Evolutionary conservation across 495 filamentous ascomycete genomes (phyloP).

Genomic region (Bacidia gigantensis): DNA sequence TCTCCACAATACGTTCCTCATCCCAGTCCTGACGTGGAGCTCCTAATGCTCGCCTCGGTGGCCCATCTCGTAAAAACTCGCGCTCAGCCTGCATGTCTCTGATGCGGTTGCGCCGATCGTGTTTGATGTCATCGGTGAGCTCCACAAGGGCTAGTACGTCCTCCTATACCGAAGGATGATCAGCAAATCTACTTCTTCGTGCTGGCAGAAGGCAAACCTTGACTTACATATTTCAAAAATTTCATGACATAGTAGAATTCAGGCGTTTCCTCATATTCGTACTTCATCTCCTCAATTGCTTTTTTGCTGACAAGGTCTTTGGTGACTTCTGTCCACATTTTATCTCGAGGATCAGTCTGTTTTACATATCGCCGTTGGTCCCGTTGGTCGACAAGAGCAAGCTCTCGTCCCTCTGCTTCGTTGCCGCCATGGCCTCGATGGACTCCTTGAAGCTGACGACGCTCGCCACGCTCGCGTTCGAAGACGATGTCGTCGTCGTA

Average conservation of each 20-base stretch:
- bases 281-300: slow-evolving; percentile 71
- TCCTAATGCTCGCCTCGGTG: slow-evolving; percentile 13
- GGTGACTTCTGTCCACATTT: slow-evolving; percentile 95
- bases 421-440: slow-evolving; percentile 24
- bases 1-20: slow-evolving; percentile 44
- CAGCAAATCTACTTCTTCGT: neutral
- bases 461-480: slow-evolving; percentile 32
- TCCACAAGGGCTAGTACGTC: slow-evolving; percentile 77
- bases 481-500: slow-evolving; percentile 48
- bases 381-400: slow-evolving; percentile 20
- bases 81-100: slow-evolving; percentile 74
- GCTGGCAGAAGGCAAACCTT: slow-evolving; percentile 14
- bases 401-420: slow-evolving; percentile 19
- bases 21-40: slow-evolving; percentile 25
- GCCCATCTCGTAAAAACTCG: slow-evolving; percentile 28
- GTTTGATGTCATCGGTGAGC: slow-evolving; percentile 68
- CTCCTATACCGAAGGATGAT: slow-evolving; percentile 39
- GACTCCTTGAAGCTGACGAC: slow-evolving; percentile 11
- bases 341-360: slow-evolving; percentile 34
- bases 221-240: slow-evolving; percentile 73
- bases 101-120: slow-evolving; percentile 58
- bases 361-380: slow-evolving; percentile 23
- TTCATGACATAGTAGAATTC: slow-evolving; percentile 86
- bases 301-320: slow-evolving; percentile 83
- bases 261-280: slow-evolving; percentile 85